Evolutionary conservation across 768 basidiomycete genomes (phyloP).

Genomic region (Leccinum aurantiacum): DNA sequence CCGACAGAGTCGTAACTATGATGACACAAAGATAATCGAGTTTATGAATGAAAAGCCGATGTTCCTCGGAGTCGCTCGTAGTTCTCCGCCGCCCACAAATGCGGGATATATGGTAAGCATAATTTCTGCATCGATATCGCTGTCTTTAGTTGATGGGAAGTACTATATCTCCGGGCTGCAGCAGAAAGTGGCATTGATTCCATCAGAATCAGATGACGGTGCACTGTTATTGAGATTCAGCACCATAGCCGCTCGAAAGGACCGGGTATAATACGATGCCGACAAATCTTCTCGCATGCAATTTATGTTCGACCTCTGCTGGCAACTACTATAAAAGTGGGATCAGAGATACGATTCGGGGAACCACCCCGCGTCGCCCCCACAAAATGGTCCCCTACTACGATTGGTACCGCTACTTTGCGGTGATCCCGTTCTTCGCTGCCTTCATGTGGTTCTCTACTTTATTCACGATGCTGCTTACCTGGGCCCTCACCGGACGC

Average conservation of each 20-base stretch:
- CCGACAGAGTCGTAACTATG: not conserved
- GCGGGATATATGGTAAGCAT: not conserved
- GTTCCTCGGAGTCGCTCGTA: not conserved
- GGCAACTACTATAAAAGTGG: slow-evolving; percentile 12
- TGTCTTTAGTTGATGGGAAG: not conserved
- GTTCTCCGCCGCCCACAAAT: not conserved
- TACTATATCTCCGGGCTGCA: not conserved
- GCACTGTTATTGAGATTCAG: not conserved
- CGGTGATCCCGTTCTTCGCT: slow-evolving; percentile 62
- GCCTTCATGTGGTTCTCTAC: slow-evolving; percentile 72
- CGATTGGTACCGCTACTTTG: slow-evolving; percentile 53
- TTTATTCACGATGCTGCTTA: slow-evolving; percentile 67
- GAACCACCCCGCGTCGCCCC: not conserved
- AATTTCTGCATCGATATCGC: not conserved
- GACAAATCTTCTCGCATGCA: not conserved
- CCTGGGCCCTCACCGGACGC: slow-evolving; percentile 68
- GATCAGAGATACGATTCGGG: not conserved
- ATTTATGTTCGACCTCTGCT: not conserved
- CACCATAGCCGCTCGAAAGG: not conserved
- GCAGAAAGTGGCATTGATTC: not conserved
- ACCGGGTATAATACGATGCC: not conserved
- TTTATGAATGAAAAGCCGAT: not conserved
- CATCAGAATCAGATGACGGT: not conserved
- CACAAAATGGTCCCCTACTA: slow-evolving; percentile 17
- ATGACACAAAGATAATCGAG: not conserved